These are phyloP conservation scores for Helicostylum pulchrum DNA, from an alignment of 192 early-diverging fungal genomes.

Conservation along the genomic window DNA sequence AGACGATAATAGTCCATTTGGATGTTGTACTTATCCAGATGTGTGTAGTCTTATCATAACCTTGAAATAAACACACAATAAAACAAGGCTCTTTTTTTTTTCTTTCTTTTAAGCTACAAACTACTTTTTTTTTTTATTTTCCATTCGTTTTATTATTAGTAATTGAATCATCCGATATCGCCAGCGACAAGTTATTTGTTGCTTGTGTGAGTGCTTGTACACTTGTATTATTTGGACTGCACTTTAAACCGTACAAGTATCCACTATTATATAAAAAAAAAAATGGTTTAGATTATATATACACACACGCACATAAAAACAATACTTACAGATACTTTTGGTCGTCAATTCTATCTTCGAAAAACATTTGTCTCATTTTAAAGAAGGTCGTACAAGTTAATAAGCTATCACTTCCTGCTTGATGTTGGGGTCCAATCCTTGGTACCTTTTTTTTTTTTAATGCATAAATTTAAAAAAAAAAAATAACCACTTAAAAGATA, in stretches of 20 bases:
- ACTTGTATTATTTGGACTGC: slow-evolving; percentile 15
- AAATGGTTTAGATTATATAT: too few relatives aligned
- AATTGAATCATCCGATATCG: background rate
- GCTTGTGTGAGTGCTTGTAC: slow-evolving; percentile 12
- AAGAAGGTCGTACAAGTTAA: slow-evolving; percentile 98
- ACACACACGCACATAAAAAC: too few relatives aligned
- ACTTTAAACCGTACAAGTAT: slow-evolving; percentile 20
- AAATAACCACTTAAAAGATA: background rate
- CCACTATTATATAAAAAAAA: background rate
- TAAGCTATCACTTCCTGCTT: slow-evolving; percentile 96
- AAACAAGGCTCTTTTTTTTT: too few relatives aligned
- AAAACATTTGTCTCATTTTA: slow-evolving; percentile 94
- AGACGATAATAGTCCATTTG: too few relatives aligned
- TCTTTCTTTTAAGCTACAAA: too few relatives aligned
- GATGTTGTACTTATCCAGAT: too few relatives aligned
- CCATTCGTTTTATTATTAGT: slow-evolving; percentile 10
- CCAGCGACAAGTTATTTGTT: slow-evolving; percentile 12
- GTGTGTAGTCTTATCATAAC: too few relatives aligned
- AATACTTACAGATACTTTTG: slow-evolving; percentile 74
- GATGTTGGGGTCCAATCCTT: slow-evolving; percentile 96
- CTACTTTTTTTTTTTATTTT: too few relatives aligned
- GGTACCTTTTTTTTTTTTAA: slow-evolving; percentile 42
- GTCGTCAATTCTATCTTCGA: slow-evolving; percentile 95
- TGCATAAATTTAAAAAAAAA: slow-evolving; percentile 33
- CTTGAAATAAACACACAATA: too few relatives aligned